Conservation (phyloP, 306 rosid species). For the Dryas alaskensis region DNA sequence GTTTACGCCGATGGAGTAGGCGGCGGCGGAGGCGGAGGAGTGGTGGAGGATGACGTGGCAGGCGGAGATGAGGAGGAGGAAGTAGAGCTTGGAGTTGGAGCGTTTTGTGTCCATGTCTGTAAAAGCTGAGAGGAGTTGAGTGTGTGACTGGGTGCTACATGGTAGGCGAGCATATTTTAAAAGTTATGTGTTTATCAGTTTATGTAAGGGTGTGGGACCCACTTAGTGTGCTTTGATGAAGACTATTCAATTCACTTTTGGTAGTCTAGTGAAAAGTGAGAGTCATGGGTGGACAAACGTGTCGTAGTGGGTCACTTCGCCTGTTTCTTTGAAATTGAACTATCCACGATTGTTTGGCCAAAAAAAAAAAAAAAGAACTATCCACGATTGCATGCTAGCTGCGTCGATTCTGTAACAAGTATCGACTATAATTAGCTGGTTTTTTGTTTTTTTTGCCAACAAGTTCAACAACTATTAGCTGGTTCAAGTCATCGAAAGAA, state of each 20-base stretch:
- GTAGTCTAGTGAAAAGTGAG: neutral
- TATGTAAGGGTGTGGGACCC: neutral
- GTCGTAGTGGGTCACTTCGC: neutral
- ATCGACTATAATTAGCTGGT: too few species aligned
- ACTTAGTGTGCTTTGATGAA: neutral
- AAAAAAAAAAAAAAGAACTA: too few species aligned
- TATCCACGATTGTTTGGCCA: too few species aligned
- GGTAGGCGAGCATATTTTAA: neutral
- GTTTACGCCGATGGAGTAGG: conserved; percentile 68
- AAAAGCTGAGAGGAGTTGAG: neutral
- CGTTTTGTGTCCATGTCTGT: conserved; percentile 37
- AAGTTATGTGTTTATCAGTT: too few species aligned
- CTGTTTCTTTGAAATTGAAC: too few species aligned
- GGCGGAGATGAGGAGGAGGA: conserved; percentile 12
- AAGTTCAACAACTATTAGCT: too few species aligned
- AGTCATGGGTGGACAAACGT: neutral
- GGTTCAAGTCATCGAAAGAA: too few species aligned
- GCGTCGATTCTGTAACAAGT: too few species aligned
- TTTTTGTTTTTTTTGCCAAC: too few species aligned
- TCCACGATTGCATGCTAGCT: too few species aligned
- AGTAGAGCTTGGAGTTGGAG: neutral
- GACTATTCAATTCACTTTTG: neutral
- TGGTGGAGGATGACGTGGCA: conserved; percentile 1
- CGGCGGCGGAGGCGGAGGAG: conserved; percentile 6
- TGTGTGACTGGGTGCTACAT: neutral